Base-by-base conservation (phyloP, 1,284 basidiomycete species). In the Fistulinella cinereoalba region DNA sequence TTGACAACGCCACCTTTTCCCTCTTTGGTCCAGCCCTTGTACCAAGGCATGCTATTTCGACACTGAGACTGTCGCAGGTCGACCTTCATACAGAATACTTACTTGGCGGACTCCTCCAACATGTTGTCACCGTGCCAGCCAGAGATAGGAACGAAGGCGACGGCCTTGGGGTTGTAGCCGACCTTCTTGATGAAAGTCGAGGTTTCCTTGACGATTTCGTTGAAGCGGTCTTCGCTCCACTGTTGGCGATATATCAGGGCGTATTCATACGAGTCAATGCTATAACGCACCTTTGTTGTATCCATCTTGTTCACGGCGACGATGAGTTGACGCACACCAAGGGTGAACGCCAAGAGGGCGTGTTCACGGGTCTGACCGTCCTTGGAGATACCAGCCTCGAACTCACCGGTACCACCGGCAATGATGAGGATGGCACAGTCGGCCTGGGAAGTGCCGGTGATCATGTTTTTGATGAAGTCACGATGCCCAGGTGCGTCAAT, bases 391-490 rank as follows among this genome's bases (percentile, higher is more conserved):
- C 96, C 96, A 73, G 96, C 96, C 79, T 99, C 97, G 80, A 99
- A 99, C 80, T 99, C 96, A 87, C 96, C 96, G 72, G 90, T 93
- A 81, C 96, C 97, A 75, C 80, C 90, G 65, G 95, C 96, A 66
- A 99, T 99, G 83, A 99, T 98, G 73, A 99, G 93, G 71, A 99
- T 89, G 69, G 94, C 96, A 70, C 96, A 98, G 76, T 98, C 96
- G 71, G 96, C 96, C 84, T 98, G 96, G 67, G 96, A 98, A 69
- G 96, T 99, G 85, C 96, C 96, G 56, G 94, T 98, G 72, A 98
- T 98, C 94, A 98, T 97, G 92, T 97, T 99, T 83, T 99, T 99
- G 86, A 99, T 99, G 80, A 99, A 99, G 74, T 99, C 97, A 88
- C 96, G 94, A 79, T 99, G 97, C 71, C 96, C 97, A 47, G 96